Conservation (phyloP, 345 rosid genomes). For the Salix suchowensis region DNA sequence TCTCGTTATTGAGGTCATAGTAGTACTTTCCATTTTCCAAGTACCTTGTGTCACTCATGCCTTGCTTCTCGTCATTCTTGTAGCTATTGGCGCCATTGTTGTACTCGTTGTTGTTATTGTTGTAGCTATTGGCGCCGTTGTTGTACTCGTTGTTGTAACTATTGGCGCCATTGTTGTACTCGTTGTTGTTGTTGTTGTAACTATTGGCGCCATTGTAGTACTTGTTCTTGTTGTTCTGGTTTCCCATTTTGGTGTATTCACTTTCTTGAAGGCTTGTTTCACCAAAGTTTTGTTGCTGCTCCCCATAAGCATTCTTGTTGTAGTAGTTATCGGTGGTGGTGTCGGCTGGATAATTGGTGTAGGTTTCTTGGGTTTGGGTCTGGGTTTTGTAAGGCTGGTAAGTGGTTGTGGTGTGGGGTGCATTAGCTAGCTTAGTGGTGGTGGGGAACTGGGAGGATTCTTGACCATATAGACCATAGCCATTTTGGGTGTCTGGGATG, state of each 20-base stretch:
- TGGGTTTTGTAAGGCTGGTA: slow-evolving; percentile 24
- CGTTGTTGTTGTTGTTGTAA: not conserved
- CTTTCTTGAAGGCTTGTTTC: slow-evolving; percentile 17
- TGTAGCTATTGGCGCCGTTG: not conserved
- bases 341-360: slow-evolving; percentile 17
- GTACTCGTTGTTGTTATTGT: not conserved
- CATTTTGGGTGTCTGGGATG: slow-evolving; percentile 38
- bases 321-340: slow-evolving; percentile 12
- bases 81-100: slow-evolving; percentile 1
- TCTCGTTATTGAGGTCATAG: not conserved
- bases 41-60: slow-evolving; percentile 29
- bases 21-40: slow-evolving; percentile 19
- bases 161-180: not conserved
- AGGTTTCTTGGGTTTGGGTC: slow-evolving; percentile 20
- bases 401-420: slow-evolving; percentile 16
- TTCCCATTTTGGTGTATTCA: not conserved
- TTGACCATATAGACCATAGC: slow-evolving; percentile 52
- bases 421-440: slow-evolving; percentile 6
- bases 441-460: slow-evolving; percentile 26
- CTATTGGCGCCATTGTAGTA: not conserved
- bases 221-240: not conserved
- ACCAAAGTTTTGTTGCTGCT: slow-evolving; percentile 3
- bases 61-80: slow-evolving; percentile 10
- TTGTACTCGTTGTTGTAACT: not conserved
- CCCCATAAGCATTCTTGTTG: not conserved